Conservation (phyloP, 75 land plant species). For the Selaginella tamariscina region DNA sequence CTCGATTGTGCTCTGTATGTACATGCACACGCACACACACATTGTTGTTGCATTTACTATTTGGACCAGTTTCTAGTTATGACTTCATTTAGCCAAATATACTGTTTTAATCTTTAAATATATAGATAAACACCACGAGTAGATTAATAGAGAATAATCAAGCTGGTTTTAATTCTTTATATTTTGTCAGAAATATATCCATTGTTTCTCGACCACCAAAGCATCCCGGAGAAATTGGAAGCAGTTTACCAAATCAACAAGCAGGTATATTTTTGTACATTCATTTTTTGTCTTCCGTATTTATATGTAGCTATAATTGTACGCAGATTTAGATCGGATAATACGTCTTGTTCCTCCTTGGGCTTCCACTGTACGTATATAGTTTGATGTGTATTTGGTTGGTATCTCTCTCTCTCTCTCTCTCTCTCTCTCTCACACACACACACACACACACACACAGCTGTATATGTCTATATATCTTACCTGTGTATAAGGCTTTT, state of each 20-base stretch:
- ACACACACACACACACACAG: too few relatives aligned
- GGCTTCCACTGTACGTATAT: slow-evolving; percentile 44
- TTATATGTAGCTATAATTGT: too few relatives aligned
- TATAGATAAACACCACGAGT: too few relatives aligned
- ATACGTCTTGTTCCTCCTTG: slow-evolving; percentile 44
- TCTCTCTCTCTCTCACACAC: too few relatives aligned
- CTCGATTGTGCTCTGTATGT: slow-evolving; percentile 29
- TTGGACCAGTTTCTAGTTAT: too few relatives aligned
- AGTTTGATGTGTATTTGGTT: neutral
- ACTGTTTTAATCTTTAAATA: too few relatives aligned
- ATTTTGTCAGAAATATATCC: neutral
- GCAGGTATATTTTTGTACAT: neutral
- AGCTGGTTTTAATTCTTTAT: neutral
- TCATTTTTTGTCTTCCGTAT: neutral
- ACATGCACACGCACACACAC: too few relatives aligned
- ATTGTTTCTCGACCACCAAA: neutral
- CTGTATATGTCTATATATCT: too few relatives aligned
- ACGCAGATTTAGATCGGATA: slow-evolving; percentile 39
- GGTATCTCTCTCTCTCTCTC: neutral
- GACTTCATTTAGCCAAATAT: neutral
- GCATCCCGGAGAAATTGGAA: neutral
- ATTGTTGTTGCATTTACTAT: too few relatives aligned
- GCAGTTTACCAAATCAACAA: neutral
- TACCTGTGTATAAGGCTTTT: too few relatives aligned
- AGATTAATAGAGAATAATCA: too few relatives aligned